phyloP scores from a whole-genome alignment of 768 basidiomycete species.

The Boletus sp. region DNA sequence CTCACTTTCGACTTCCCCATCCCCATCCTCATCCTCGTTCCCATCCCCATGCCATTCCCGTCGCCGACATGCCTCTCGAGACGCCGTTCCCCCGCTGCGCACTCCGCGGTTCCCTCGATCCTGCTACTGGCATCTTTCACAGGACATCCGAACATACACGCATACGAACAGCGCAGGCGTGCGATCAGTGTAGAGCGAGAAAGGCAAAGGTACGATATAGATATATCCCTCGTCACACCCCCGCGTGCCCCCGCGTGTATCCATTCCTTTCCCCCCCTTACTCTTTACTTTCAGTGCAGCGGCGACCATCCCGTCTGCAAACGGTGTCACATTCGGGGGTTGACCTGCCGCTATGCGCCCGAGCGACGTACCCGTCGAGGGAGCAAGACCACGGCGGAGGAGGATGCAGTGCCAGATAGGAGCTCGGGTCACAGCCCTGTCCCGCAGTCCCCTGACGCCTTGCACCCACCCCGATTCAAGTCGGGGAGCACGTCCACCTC shows the following conservation, averaged over 20 bases:
- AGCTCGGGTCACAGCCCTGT: neutral
- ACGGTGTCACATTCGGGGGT: conserved; percentile 56
- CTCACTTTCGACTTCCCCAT: neutral
- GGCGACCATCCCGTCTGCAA: conserved; percentile 69
- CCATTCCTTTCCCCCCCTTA: neutral
- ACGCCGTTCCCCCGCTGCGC: conserved; percentile 20
- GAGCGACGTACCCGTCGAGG: conserved; percentile 40
- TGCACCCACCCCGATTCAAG: neutral
- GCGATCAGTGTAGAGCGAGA: conserved; percentile 67
- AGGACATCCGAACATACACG: conserved; percentile 61
- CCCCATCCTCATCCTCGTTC: too few species aligned
- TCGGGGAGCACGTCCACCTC: neutral
- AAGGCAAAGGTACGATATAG: conserved; percentile 60
- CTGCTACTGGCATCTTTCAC: conserved; percentile 63
- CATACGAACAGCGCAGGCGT: conserved; percentile 68
- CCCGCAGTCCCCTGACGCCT: neutral
- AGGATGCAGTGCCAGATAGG: conserved; percentile 1
- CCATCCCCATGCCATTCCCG: neutral
- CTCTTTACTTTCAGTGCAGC: conserved; percentile 40
- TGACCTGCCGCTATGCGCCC: conserved; percentile 63
- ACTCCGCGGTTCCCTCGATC: conserved; percentile 61
- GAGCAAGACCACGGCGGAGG: neutral
- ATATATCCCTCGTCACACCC: conserved; percentile 8
- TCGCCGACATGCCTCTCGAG: conserved; percentile 4
- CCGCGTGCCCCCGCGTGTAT: neutral